A percentile compares a stretch with the other conserved stretches of the same genome.
Conservation (phyloP, 202 grass and related monocot genomes). For the Schoenoplectus tabernaemontani region DNA sequence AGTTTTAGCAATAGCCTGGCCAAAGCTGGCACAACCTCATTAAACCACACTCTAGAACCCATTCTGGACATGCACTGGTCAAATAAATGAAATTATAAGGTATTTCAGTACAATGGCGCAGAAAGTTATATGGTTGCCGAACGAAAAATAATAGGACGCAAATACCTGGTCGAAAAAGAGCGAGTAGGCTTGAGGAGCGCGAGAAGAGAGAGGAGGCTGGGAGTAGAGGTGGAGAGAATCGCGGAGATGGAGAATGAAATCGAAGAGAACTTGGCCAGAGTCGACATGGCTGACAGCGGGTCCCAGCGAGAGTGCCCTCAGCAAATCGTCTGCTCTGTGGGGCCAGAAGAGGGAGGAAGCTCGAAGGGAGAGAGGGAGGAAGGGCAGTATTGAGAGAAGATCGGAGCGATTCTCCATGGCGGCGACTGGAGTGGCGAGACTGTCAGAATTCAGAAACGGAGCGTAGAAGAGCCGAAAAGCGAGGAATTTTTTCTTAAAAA, state of each 20-base stretch:
- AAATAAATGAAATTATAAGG: no score
- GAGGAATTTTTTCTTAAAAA: no score
- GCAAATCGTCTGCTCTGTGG: slow-evolving; percentile 40
- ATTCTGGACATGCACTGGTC: slow-evolving; percentile 42
- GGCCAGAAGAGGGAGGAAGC: slow-evolving; percentile 64
- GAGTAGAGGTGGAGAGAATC: slow-evolving; percentile 40
- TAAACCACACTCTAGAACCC: slow-evolving; percentile 67
- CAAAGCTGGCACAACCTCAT: slow-evolving; percentile 47
- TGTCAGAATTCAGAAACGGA: no score
- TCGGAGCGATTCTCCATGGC: slow-evolving; percentile 54
- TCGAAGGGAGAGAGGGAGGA: slow-evolving; percentile 52
- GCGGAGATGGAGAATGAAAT: slow-evolving; percentile 71
- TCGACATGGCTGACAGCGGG: slow-evolving; percentile 70
- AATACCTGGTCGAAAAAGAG: slow-evolving; percentile 76
- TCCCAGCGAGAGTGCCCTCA: slow-evolving; percentile 58
- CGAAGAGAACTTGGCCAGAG: slow-evolving; percentile 68
- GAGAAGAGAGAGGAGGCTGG: neutral
- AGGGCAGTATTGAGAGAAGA: slow-evolving; percentile 61
- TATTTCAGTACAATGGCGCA: no score
- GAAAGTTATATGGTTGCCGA: neutral
- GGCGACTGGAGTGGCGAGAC: no score
- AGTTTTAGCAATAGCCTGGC: slow-evolving; percentile 59
- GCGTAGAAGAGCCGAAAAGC: no score
- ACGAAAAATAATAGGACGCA: neutral
- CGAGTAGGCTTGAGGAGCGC: slow-evolving; percentile 36